Base-by-base conservation (phyloP, 202 grass and related monocot genomes). In the Cymbopogon flexuosus region DNA sequence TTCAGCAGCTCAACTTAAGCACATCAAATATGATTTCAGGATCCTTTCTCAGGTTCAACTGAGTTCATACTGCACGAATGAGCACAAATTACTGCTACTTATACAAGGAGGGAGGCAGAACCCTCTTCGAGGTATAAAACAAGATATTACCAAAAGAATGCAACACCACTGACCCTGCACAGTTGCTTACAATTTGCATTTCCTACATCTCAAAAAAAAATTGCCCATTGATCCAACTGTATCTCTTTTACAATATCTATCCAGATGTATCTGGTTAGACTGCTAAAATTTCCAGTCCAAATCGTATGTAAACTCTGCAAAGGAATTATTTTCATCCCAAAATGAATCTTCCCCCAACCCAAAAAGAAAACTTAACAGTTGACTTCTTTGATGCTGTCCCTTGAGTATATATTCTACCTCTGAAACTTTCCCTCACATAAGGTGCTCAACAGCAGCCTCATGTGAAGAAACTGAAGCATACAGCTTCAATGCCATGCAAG, bases 401-500 rank as follows among this genome's bases (percentile, higher is more conserved):
- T 94, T 88, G 81, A 82, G 87, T 92, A 90, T 91, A 91, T 85
- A 94, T 84, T 88, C 81, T 90, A 27, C 88, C 84, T 61, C 87
- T 72, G 75, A 79, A 92, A 84, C 73, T 88, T 88, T 78, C 70
- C 79, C 76, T 85, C 58, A 92, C 85, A 89, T 84, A 83, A 85
- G 72, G 86, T 68, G 67, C 85, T 90, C 40, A 83, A 81, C 67
- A 87, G 86, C 87, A 87, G 76, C 57, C 76, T 83, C 80, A 60
- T 87, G 76, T 67, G 71, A 81, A 73, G 79, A 79, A 93, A 81
- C 56, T 78, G 85, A 85, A 73, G 70, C 76, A 72, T 83, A 68
- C 77, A 77, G 82, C 75, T 90, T 76, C 75, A 81, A 66, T 70
- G 79, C 54, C 75, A 72, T 87, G 75, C 19, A 78, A 81, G 43